Evolutionary conservation across 495 filamentous ascomycete species (phyloP).

Genomic region (Penicillium samsonianum): DNA sequence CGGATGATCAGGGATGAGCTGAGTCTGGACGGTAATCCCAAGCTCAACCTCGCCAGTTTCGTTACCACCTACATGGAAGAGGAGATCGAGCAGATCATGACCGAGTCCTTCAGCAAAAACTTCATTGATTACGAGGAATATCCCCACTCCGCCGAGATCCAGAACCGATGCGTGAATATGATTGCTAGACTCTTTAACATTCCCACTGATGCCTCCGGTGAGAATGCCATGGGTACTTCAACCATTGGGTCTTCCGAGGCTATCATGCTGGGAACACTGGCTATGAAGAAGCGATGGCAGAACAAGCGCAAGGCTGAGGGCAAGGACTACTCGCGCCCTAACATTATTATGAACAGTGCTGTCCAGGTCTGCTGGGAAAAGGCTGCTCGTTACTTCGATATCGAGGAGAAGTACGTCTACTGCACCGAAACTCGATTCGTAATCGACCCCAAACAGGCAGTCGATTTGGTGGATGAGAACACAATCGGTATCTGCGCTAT

Average conservation of each 20-base stretch:
- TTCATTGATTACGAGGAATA: conserved; percentile 95
- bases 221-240: conserved; percentile 75
- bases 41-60: conserved; percentile 60
- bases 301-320: conserved; percentile 77
- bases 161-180: conserved; percentile 91
- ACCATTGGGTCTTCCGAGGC: conserved; percentile 87
- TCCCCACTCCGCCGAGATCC: conserved; percentile 84
- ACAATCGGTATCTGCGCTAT: conserved; percentile 92
- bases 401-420: conserved; percentile 86
- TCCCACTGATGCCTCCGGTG: conserved; percentile 50
- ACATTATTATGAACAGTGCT: conserved; percentile 89
- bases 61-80: conserved; percentile 63
- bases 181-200: conserved; percentile 85
- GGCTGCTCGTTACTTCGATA: conserved; percentile 90
- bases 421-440: conserved; percentile 80
- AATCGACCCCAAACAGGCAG: conserved; percentile 81
- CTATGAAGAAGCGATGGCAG: conserved; percentile 96
- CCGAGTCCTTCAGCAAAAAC: conserved; percentile 85
- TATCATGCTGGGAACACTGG: conserved; percentile 85
- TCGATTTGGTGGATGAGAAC: conserved; percentile 88
- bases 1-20: conserved; percentile 95
- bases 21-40: conserved; percentile 84
- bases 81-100: conserved; percentile 89
- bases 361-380: conserved; percentile 98
- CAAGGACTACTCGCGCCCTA: conserved; percentile 72